A percentile compares a stretch with the other conserved stretches of the same genome.
Evolutionary conservation across 164 flowering plant species (phyloP).

Genomic region (Nelumbo lutea): DNA sequence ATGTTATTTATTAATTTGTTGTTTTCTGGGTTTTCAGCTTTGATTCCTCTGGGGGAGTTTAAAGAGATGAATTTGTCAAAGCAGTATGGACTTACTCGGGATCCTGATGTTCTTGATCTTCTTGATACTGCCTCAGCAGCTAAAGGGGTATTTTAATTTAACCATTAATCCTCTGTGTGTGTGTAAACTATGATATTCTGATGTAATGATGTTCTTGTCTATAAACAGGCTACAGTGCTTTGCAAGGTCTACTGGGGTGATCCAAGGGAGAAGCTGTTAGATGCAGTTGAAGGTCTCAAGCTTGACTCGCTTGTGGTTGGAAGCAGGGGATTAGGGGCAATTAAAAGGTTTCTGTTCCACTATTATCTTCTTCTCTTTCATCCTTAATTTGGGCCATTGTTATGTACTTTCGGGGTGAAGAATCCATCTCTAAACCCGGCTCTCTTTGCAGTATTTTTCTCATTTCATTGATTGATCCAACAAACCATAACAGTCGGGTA

Average conservation of each 20-base stretch:
- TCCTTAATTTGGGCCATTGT: background rate
- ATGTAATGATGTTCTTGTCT: background rate
- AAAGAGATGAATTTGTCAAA: slow-evolving; percentile 35
- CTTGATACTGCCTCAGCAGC: slow-evolving; percentile 43
- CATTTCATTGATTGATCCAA: background rate
- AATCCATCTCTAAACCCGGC: too few species aligned
- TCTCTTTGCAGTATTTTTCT: too few species aligned
- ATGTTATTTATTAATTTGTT: background rate
- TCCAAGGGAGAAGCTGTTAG: slow-evolving; percentile 64
- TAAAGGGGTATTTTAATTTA: slow-evolving; percentile 34
- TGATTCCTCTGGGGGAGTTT: slow-evolving; percentile 63
- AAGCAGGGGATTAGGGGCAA: slow-evolving; percentile 57
- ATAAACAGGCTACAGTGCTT: slow-evolving; percentile 42
- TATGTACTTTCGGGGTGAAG: too few species aligned
- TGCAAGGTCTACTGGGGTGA: slow-evolving; percentile 79
- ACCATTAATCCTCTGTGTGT: background rate
- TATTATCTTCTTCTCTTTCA: background rate
- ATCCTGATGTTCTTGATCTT: slow-evolving; percentile 52
- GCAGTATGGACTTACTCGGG: slow-evolving; percentile 49
- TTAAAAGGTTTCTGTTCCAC: slow-evolving; percentile 41
- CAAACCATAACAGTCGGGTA: too few species aligned
- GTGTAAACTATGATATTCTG: too few species aligned
- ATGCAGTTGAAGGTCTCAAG: slow-evolving; percentile 62
- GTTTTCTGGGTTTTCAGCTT: slow-evolving; percentile 32
- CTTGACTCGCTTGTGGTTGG: slow-evolving; percentile 62